These are phyloP conservation scores for Cystobasidium slooffiae DNA, from an alignment of 1,284 basidiomycete genomes.

Conservation along the genomic window DNA sequence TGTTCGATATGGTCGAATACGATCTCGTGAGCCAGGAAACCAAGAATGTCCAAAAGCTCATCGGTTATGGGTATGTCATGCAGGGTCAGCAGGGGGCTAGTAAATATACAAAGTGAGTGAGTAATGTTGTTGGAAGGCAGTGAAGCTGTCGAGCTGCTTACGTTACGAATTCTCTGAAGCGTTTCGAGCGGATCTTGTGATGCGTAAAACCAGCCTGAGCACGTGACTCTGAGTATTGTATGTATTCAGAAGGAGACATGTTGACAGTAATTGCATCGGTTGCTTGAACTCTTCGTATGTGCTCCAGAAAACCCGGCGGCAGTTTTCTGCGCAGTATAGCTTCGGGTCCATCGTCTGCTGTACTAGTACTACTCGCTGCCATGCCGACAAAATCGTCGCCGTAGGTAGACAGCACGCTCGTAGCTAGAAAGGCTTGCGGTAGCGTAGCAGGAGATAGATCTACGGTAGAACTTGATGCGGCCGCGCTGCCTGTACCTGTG, in stretches of 20 bases:
- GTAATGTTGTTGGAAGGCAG: neutral
- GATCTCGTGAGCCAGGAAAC: slow-evolving; percentile 36
- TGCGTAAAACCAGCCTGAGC: slow-evolving; percentile 33
- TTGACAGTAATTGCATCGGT: slow-evolving; percentile 18
- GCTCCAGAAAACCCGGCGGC: slow-evolving; percentile 30
- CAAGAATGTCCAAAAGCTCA: slow-evolving; percentile 34
- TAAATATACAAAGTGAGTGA: neutral
- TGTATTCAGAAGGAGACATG: slow-evolving; percentile 35
- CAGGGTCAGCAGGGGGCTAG: slow-evolving; percentile 14
- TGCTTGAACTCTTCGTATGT: slow-evolving; percentile 25
- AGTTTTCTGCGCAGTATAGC: neutral
- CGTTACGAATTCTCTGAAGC: slow-evolving; percentile 37
- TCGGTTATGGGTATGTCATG: slow-evolving; percentile 32
- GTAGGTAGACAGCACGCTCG: slow-evolving; percentile 14
- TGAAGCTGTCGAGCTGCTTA: neutral
- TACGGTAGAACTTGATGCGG: neutral
- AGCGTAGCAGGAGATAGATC: slow-evolving; percentile 19
- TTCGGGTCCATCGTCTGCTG: neutral
- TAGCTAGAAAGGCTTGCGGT: slow-evolving; percentile 16
- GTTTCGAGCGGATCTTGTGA: slow-evolving; percentile 33
- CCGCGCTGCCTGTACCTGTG: neutral
- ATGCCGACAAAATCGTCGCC: slow-evolving; percentile 4
- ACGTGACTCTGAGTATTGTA: slow-evolving; percentile 37
- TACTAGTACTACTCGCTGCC: neutral
- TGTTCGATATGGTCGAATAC: slow-evolving; percentile 37